Base-by-base conservation (phyloP, 768 basidiomycete species). In the Collybia mongolica region DNA sequence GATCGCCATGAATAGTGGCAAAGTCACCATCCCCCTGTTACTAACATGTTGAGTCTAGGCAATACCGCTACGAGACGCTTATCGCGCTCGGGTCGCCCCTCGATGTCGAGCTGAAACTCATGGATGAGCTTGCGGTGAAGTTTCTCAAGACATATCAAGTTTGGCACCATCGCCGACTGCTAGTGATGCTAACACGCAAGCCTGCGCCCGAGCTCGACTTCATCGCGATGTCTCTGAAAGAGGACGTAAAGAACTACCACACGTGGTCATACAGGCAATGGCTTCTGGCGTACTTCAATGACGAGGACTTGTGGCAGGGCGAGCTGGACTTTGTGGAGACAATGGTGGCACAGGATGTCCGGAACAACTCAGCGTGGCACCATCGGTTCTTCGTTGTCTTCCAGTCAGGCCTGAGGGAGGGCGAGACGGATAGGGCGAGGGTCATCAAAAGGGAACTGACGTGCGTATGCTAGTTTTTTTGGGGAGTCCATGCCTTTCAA, bases 241-340 rank as follows among this genome's bases (percentile, higher is more conserved):
- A 69, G 18, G 97, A 99, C 63, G 69, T 82, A 39, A 99, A 99
- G 80, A 99, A 99, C 72, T 99, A 99, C 66, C 96, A 98, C 67
- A 98, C 97, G 0, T 99, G 97, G 97, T 90, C 91, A 6, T 96
- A 98, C 68, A 81, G 96, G 6, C 95, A 99, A 66, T 98, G 94
- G 93, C 66, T 94, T 11, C 82, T 97, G 38, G 86, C 90, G 7
- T 83, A 87, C 63, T 95, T 95, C 73, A 83, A 86, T 58, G 76
- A 84, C 49, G 76, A 80, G 29, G 75, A 68, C n/a, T 58, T 93
- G 54, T 93, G 90, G 90, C 69, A 55, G 1, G 77, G 74, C 12
- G 93, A 96, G 68, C 72, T 90, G n/a, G 76, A 81, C 39, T 93
- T 86, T 56, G 76, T 86, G 28, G 86, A 93, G 54, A 57, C 65